Conservation (phyloP, 768 basidiomycete species). For the Boletus speciosus region DNA sequence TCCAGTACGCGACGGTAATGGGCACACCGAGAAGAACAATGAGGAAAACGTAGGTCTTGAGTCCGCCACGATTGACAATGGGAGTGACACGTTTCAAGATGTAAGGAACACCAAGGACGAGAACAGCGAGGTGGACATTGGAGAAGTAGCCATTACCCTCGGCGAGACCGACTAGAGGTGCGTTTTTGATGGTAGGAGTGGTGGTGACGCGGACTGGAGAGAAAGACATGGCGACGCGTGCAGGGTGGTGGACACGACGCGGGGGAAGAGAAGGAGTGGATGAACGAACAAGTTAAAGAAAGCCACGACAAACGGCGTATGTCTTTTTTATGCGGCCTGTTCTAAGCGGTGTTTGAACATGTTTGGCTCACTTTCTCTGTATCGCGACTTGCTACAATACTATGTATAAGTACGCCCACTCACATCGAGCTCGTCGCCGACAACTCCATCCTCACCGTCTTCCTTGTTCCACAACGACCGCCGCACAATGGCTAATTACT, state of each 20-base stretch:
- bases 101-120: slow-evolving; percentile 80
- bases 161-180: slow-evolving; percentile 74
- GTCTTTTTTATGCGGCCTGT: slow-evolving; percentile 17
- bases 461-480: not conserved
- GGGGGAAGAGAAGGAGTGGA: slow-evolving; percentile 14
- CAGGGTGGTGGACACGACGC: slow-evolving; percentile 1
- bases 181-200: slow-evolving; percentile 79
- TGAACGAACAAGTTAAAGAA: slow-evolving; percentile 14
- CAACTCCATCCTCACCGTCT: not conserved
- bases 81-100: slow-evolving; percentile 80
- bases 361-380: slow-evolving; percentile 9
- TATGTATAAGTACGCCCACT: not conserved
- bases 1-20: slow-evolving; percentile 85
- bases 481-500: slow-evolving; percentile 31
- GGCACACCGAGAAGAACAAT: slow-evolving; percentile 72
- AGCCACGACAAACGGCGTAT: not conserved
- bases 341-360: slow-evolving; percentile 15
- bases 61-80: slow-evolving; percentile 77
- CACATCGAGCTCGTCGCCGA: not conserved
- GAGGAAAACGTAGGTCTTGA: slow-evolving; percentile 83
- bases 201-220: slow-evolving; percentile 58
- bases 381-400: too few relatives aligned
- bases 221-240: slow-evolving; percentile 36
- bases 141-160: slow-evolving; percentile 86
- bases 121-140: slow-evolving; percentile 73